Base-by-base conservation (phyloP, 306 rosid genomes). In the Elaeagnus macrophylla region DNA sequence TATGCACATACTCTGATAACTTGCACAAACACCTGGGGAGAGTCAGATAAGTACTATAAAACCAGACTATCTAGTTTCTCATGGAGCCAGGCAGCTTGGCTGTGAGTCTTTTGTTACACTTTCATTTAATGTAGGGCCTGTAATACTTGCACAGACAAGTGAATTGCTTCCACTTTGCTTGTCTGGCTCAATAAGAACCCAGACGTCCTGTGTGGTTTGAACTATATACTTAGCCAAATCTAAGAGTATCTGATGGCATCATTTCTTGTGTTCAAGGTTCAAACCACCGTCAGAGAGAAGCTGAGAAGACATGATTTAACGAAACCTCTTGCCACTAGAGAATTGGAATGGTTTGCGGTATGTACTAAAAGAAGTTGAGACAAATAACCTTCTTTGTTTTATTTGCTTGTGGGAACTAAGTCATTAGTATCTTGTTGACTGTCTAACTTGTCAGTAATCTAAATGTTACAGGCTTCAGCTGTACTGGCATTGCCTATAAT, bases 301-400 rank as follows among this genome's bases (percentile, higher is more conserved):
- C 82, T 93, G 60, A 59, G 82, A 54, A 79, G 67, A 68, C 86
- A 93, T 36, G 99, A 93, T 59, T 74, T 93, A 60, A 87, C 85
- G 13, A 80, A 73, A 56, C 73, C 88, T 56, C 90, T 93, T 67
- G 94, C 99, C 36, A 87, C 89, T 12, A 82, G 76, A 71, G 99
- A 93, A 75, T 79, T 84, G 71, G 99, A 72, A 69, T 87, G 95
- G 99, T 93, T 93, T 84, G 96, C 73, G 81, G 99, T 93, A 78
- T 53, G 89, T 54, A 50, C 73, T 15, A 12, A 42, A 54, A 39
- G 66, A 25, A 25, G 39, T 63, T 68, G 36, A 66, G 17, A 36
- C 11, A 9, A 9, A 7, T 14, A 19, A 12, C 66, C 18, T 42
- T 44, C 25, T 7, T 20, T 12, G 45, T 66, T 9, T 61, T 12